Base-by-base conservation (phyloP, 345 rosid genomes). In the Lumnitzera littorea region DNA sequence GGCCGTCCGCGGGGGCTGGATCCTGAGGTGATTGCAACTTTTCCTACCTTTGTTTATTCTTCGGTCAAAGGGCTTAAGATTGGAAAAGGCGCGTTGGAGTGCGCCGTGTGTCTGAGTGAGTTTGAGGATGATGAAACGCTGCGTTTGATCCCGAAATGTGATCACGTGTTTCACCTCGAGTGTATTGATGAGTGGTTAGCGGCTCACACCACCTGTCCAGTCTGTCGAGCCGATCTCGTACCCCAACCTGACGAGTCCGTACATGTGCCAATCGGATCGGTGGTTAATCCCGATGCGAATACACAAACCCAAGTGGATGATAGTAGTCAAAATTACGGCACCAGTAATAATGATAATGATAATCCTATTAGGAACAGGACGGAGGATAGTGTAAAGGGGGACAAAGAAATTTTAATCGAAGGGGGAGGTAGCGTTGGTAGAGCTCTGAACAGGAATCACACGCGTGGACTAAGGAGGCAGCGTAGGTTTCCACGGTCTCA, bases 171-270 rank as follows among this genome's bases (percentile, higher is more conserved):
- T 67, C 99, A 94, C 48, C 80, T 97, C 2, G 96, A 91, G 15
- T 95, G 99, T 48, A 85, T 95, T 60, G 96, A 66, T 24, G 86
- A 72, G 12, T 95, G 99, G 99, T 78, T 95, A 1, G 69, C 70
- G 31, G 81, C 83, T 24, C 99, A 95, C 60, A 80, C 82, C 12
- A 95, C 99, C 6, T 95, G 99, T 62, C 99, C 99, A 0, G 99
- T 95, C 55, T 95, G 99, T 43, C 80, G 99, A n/a, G 80, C 98
- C 17, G 74, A 95, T 62, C 89, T 95, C 67, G 66, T 63, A 0
- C 70, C 74, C 16, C 69, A 58, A 61, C 63, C 80, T 24, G 62
- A 65, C 46, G 96, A 75, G 50, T 52, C 78, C 0, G 27, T 51
- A 1, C 55, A 12, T 3, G 62, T 57, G 53, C 17, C 27, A 4